Conservation (phyloP, 2,329 filamentous ascomycete genomes). For the Colletotrichum noveboracense region DNA sequence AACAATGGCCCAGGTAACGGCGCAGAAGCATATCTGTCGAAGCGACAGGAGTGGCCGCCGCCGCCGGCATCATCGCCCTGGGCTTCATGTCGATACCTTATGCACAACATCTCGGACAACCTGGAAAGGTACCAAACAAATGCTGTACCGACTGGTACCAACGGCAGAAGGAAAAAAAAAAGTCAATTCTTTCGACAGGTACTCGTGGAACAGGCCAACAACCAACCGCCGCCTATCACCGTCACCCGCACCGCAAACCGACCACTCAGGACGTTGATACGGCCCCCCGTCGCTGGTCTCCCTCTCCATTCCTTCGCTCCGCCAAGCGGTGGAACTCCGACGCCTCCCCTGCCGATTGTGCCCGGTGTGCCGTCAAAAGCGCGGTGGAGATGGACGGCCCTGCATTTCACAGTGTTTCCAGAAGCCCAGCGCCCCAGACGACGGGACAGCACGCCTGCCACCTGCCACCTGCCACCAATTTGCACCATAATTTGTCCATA, state of each 20-base stretch:
- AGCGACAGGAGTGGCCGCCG: neutral
- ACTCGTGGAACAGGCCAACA: neutral
- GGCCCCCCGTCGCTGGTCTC: neutral
- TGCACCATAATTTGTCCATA: neutral
- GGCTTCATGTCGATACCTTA: neutral
- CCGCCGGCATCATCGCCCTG: neutral
- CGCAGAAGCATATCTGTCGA: neutral
- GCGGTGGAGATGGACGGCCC: slow-evolving; percentile 3
- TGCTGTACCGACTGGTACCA: neutral
- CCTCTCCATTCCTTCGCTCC: slow-evolving; percentile 2
- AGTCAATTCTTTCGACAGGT: neutral
- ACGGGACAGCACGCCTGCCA: neutral
- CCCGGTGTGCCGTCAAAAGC: neutral
- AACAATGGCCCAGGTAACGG: neutral
- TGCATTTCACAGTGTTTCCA: slow-evolving; percentile 14
- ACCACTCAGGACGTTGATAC: neutral
- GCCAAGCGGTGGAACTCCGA: slow-evolving; percentile 17
- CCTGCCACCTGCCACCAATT: neutral
- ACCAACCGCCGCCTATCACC: neutral
- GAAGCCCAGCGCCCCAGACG: neutral
- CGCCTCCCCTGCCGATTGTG: slow-evolving; percentile 7
- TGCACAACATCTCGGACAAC: slow-evolving; percentile 18
- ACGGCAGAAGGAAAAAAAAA: neutral
- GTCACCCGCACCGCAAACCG: neutral
- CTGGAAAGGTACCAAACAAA: neutral